Conservation (phyloP, 495 filamentous ascomycete species). For the Aspergillus sclerotiicarbonarius region DNA sequence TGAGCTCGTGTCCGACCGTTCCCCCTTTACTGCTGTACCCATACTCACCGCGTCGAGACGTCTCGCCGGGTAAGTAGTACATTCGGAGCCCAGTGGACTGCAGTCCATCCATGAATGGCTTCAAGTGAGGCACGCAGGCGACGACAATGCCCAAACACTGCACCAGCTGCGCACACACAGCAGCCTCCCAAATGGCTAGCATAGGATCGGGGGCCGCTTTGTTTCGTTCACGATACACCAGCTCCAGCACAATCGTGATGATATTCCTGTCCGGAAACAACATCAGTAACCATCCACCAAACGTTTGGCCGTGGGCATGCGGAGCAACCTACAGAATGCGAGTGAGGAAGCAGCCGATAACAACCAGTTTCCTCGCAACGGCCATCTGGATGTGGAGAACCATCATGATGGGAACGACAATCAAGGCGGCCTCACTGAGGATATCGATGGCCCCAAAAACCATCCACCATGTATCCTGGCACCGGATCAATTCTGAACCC, state of each 20-base stretch:
- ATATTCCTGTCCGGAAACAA: constrained; percentile 12
- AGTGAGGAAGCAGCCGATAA: constrained; percentile 23
- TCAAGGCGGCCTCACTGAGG: constrained; percentile 20
- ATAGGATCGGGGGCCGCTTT: constrained; percentile 15
- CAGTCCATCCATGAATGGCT: constrained; percentile 43
- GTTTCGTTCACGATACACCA: constrained; percentile 12
- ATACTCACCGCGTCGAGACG: constrained; percentile 17
- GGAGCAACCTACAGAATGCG: background rate
- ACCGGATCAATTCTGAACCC: background rate
- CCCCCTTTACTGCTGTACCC: constrained; percentile 17
- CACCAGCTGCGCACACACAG: constrained; percentile 16
- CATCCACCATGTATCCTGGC: constrained; percentile 24
- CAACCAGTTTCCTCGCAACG: constrained; percentile 12
- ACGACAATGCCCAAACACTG: constrained; percentile 35
- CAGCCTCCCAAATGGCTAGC: constrained; percentile 16
- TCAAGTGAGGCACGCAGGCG: constrained; percentile 43
- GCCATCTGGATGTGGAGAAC: constrained; percentile 22
- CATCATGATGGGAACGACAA: constrained; percentile 21
- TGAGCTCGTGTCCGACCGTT: constrained; percentile 19
- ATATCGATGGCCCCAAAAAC: constrained; percentile 23
- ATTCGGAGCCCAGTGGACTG: constrained; percentile 40
- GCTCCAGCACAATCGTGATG: constrained; percentile 14
- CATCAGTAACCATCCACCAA: background rate
- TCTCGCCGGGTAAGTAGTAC: constrained; percentile 10
- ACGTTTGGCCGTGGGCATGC: background rate